Evolutionary conservation across 78 protist species (phyloP).

Genomic region (Cavenderia fasciculata): DNA sequence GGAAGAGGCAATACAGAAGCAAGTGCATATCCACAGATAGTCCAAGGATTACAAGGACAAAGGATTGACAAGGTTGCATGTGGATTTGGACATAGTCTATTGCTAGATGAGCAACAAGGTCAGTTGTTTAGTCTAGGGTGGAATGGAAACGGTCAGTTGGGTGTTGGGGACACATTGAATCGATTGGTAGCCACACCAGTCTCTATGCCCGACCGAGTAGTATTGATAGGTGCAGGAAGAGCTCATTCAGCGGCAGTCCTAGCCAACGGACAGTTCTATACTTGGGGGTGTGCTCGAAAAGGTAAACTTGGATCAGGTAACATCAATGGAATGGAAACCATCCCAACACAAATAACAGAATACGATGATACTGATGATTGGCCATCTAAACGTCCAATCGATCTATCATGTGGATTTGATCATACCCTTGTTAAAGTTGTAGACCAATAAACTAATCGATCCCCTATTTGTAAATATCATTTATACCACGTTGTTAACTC

Average conservation of each 20-base stretch:
- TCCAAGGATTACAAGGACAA: not conserved
- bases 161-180: not conserved
- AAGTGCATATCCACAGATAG: not conserved
- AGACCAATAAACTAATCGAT: slow-evolving; percentile 1
- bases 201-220: not conserved
- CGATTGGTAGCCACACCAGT: not conserved
- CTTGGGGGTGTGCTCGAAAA: slow-evolving; percentile 13
- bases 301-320: slow-evolving; percentile 59
- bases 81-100: slow-evolving; percentile 16
- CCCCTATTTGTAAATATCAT: too few relatives aligned
- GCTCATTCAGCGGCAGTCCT: slow-evolving; percentile 19
- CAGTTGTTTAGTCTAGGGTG: slow-evolving; percentile 29
- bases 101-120: slow-evolving; percentile 30
- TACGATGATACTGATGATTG: slow-evolving; percentile 9
- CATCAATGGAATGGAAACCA: not conserved
- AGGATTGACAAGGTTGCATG: not conserved
- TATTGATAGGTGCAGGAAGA: slow-evolving; percentile 23
- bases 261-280: not conserved
- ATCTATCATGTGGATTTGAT: slow-evolving; percentile 30
- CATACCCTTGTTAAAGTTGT: slow-evolving; percentile 4
- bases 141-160: slow-evolving; percentile 68
- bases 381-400: not conserved
- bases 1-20: slow-evolving; percentile 8
- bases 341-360: not conserved
- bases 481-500: too few relatives aligned